Evolutionary conservation across 73 alveolate species (phyloP).

Genomic region (Paramecium octaurelia): DNA sequence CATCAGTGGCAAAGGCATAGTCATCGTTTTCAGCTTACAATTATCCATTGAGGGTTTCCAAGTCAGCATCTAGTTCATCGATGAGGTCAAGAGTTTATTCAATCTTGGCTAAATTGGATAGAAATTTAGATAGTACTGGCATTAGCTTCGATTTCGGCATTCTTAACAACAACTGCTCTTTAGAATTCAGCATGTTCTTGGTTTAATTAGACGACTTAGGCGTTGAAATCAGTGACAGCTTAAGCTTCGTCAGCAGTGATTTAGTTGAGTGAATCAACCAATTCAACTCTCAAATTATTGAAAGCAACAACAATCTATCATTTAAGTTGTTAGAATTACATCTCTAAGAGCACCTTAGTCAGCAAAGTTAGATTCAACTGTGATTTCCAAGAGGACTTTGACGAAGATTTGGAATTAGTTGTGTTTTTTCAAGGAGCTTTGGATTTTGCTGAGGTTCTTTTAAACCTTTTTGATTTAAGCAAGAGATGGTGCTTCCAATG

Average conservation of each 20-base stretch:
- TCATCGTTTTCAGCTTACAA: slow-evolving; percentile 49
- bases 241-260: slow-evolving; percentile 35
- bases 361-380: slow-evolving; percentile 38
- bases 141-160: slow-evolving; percentile 49
- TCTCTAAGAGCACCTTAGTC: slow-evolving; percentile 42
- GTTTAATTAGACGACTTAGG: slow-evolving; percentile 18
- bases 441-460: neutral
- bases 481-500: neutral
- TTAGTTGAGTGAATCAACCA: slow-evolving; percentile 42
- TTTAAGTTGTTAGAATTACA: neutral
- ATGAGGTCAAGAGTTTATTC: slow-evolving; percentile 4
- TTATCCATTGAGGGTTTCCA: slow-evolving; percentile 49
- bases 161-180: slow-evolving; percentile 48
- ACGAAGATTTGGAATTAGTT: neutral
- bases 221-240: neutral
- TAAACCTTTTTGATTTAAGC: slow-evolving; percentile 24
- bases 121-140: neutral
- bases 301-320: slow-evolving; percentile 20
- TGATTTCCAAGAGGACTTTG: neutral
- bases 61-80: slow-evolving; percentile 22
- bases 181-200: slow-evolving; percentile 51
- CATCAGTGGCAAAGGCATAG: slow-evolving; percentile 33
- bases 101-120: neutral
- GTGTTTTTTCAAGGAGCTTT: slow-evolving; percentile 17
- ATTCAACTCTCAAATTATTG: neutral